phyloP scores from a whole-genome alignment of 768 basidiomycete genomes.

The Rhodotorula graminis region DNA sequence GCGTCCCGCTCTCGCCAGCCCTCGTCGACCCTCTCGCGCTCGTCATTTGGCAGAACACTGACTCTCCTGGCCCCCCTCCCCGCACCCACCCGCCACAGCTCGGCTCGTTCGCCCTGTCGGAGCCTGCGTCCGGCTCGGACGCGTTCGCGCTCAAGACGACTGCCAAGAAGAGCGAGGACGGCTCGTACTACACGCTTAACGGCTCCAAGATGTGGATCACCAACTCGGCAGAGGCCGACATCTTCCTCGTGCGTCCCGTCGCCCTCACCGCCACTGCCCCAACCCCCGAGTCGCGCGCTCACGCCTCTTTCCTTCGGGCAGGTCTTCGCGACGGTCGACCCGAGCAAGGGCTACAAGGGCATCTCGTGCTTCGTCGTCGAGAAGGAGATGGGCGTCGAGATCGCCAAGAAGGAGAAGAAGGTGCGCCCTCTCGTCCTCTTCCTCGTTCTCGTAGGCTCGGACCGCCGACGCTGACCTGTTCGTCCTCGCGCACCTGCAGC shows the following conservation, averaged over 20 bases:
- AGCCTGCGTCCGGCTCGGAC: slow-evolving; percentile 87
- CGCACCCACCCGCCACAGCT: slow-evolving; percentile 68
- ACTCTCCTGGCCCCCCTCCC: too few relatives aligned
- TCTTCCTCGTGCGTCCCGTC: slow-evolving; percentile 43
- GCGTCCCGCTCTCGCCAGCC: slow-evolving; percentile 2
- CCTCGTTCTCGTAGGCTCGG: neutral
- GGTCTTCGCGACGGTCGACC: slow-evolving; percentile 93
- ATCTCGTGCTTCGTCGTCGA: slow-evolving; percentile 97
- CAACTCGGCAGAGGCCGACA: slow-evolving; percentile 42
- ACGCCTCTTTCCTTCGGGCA: slow-evolving; percentile 67
- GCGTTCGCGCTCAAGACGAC: slow-evolving; percentile 94
- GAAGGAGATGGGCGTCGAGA: slow-evolving; percentile 92
- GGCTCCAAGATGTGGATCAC: slow-evolving; percentile 77
- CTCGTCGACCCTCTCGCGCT: too few relatives aligned
- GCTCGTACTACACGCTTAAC: slow-evolving; percentile 77
- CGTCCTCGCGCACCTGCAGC: slow-evolving; percentile 41
- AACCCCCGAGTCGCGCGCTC: neutral
- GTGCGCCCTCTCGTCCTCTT: slow-evolving; percentile 27
- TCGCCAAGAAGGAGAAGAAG: slow-evolving; percentile 98
- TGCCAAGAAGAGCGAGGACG: slow-evolving; percentile 68
- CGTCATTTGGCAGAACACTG: too few relatives aligned
- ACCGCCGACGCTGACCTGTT: neutral
- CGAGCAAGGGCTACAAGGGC: slow-evolving; percentile 94
- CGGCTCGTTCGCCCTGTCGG: slow-evolving; percentile 91
- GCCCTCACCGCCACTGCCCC: neutral